phyloP scores from a whole-genome alignment of 148 eudicot genomes.

The Camellia lanceoleosa region DNA sequence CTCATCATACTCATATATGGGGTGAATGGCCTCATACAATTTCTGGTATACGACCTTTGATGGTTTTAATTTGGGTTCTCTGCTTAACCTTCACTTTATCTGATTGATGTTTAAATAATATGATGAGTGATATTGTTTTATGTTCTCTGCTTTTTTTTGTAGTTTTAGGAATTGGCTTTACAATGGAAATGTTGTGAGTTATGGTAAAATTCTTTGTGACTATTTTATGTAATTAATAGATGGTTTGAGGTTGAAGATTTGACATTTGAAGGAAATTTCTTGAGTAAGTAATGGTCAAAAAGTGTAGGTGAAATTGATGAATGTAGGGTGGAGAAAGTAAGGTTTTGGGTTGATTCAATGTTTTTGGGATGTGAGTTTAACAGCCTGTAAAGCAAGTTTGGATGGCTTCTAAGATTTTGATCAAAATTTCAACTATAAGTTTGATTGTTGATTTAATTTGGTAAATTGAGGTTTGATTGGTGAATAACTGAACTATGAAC shows the following conservation, averaged over 20 bases:
- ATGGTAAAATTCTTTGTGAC: no score
- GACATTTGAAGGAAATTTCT: not conserved
- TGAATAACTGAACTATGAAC: not conserved
- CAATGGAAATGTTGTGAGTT: no score
- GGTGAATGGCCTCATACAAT: no score
- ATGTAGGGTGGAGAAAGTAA: not conserved
- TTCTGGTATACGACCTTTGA: no score
- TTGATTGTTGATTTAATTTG: slow-evolving; percentile 15
- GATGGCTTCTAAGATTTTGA: slow-evolving; percentile 5
- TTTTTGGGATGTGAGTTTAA: not conserved
- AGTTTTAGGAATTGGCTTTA: no score
- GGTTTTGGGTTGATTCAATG: slow-evolving; percentile 1
- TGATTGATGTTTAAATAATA: no score
- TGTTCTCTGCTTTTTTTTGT: no score
- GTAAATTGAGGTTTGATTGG: not conserved
- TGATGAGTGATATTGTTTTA: no score
- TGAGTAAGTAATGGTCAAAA: not conserved
- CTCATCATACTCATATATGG: no score
- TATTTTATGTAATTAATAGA: not conserved
- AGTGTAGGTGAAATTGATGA: not conserved
- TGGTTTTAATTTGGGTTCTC: no score
- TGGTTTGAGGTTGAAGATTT: not conserved
- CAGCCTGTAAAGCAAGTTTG: not conserved
- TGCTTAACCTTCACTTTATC: no score
- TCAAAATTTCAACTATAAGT: not conserved